Evolutionary conservation across 306 rosid genomes (phyloP).

Genomic region (Comarum palustre): DNA sequence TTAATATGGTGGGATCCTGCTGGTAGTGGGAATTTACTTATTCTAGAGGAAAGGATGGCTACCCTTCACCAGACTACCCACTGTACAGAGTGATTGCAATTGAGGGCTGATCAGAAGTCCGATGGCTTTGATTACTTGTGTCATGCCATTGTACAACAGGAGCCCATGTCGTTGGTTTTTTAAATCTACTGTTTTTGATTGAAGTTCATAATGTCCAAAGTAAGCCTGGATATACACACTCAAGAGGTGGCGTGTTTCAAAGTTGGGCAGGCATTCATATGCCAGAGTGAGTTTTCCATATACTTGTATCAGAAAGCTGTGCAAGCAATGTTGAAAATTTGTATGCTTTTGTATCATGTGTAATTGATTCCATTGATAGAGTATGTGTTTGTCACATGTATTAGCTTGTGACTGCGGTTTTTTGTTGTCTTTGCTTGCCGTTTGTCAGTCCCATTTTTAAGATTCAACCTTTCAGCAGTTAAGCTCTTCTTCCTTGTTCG

Average conservation of each 20-base stretch:
- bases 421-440: too few relatives aligned
- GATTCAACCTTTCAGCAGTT: too few relatives aligned
- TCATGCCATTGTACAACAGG: constrained; percentile 14
- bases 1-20: constrained; percentile 36
- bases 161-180: neutral
- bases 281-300: constrained; percentile 40
- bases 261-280: constrained; percentile 27
- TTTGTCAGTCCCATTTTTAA: too few relatives aligned
- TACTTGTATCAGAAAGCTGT: constrained; percentile 18
- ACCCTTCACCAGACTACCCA: constrained; percentile 25
- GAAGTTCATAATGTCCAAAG: constrained; percentile 3
- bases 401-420: too few relatives aligned
- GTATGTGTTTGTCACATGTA: too few relatives aligned
- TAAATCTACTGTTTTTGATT: constrained; percentile 13
- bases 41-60: constrained; percentile 29
- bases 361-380: too few relatives aligned
- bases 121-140: constrained; percentile 24
- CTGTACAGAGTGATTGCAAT: constrained; percentile 47
- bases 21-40: constrained; percentile 21
- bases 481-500: too few relatives aligned
- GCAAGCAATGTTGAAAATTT: constrained; percentile 35
- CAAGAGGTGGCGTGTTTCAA: constrained; percentile 21
- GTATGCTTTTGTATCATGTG: constrained; percentile 19
- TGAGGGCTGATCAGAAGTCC: constrained; percentile 23
- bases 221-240: constrained; percentile 12